phyloP scores from a whole-genome alignment of 192 early-diverging fungal genomes.

The Gamsiella multidivaricata region DNA sequence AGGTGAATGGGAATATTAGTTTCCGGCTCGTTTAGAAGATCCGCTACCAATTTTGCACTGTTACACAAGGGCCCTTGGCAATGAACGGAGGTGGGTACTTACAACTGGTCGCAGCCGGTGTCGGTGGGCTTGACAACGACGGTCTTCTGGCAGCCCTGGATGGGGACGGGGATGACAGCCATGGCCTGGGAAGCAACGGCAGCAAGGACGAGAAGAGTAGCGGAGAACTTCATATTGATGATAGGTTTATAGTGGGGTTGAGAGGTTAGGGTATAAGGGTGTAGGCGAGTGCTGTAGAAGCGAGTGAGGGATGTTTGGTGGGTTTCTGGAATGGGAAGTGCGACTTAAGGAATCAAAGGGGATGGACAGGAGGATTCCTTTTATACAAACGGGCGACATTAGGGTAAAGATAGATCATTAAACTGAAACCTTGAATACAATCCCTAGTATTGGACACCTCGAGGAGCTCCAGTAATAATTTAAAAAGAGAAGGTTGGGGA shows the following conservation, averaged over 20 bases:
- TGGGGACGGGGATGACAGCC: constrained; percentile 46
- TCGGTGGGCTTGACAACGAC: constrained; percentile 40
- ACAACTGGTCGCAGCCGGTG: constrained; percentile 33
- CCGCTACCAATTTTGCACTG: not conserved
- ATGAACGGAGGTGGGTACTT: not conserved
- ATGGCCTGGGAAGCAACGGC: constrained; percentile 40
- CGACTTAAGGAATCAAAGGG: constrained; percentile 39
- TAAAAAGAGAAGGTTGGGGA: no score
- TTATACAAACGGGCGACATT: constrained; percentile 3
- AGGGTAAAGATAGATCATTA: not conserved
- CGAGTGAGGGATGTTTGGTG: not conserved
- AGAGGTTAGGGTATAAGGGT: not conserved
- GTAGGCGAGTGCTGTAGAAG: not conserved
- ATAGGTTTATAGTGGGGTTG: not conserved
- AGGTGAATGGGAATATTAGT: no score
- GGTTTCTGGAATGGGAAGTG: constrained; percentile 46
- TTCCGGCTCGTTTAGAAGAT: no score
- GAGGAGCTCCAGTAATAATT: no score
- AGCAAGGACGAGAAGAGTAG: constrained; percentile 32
- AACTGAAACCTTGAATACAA: not conserved
- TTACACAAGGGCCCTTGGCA: not conserved
- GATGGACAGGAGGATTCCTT: not conserved
- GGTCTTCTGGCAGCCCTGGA: constrained; percentile 33
- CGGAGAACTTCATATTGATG: constrained; percentile 38
- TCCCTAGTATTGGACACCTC: not conserved